phyloP scores from a whole-genome alignment of 2,329 filamentous ascomycete genomes.

The Penicillium hesseltinei region DNA sequence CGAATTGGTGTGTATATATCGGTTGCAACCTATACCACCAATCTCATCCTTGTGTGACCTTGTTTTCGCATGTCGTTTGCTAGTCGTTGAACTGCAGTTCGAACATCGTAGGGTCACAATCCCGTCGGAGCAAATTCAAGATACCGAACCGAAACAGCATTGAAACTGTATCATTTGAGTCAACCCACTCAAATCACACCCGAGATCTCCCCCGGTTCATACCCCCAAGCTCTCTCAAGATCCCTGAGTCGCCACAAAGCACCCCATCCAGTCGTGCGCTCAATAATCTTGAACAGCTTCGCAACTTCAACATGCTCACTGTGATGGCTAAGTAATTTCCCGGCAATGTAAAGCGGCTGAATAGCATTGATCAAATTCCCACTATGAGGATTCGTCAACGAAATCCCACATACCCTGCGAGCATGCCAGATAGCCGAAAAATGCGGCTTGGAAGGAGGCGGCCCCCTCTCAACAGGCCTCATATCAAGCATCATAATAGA shows the following conservation, averaged over 20 bases:
- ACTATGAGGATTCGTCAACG: slow-evolving; percentile 53
- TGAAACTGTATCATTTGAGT: neutral
- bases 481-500: slow-evolving; percentile 52
- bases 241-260: slow-evolving; percentile 52
- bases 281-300: slow-evolving; percentile 47
- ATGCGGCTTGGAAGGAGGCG: slow-evolving; percentile 17
- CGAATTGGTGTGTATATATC: neutral
- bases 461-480: slow-evolving; percentile 35
- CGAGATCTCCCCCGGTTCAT: slow-evolving; percentile 26
- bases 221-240: slow-evolving; percentile 42
- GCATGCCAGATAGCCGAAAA: slow-evolving; percentile 55
- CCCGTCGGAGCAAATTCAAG: neutral
- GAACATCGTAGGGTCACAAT: neutral
- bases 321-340: slow-evolving; percentile 52
- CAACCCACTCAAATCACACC: slow-evolving; percentile 16
- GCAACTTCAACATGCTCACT: slow-evolving; percentile 41
- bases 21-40: neutral
- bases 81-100: neutral
- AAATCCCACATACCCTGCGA: slow-evolving; percentile 55
- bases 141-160: neutral
- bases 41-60: neutral
- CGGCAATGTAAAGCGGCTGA: slow-evolving; percentile 57
- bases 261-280: slow-evolving; percentile 54
- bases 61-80: neutral
- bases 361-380: slow-evolving; percentile 58